Conservation (phyloP, 208 protist species). For the Vickermania ingenoplastis region DNA sequence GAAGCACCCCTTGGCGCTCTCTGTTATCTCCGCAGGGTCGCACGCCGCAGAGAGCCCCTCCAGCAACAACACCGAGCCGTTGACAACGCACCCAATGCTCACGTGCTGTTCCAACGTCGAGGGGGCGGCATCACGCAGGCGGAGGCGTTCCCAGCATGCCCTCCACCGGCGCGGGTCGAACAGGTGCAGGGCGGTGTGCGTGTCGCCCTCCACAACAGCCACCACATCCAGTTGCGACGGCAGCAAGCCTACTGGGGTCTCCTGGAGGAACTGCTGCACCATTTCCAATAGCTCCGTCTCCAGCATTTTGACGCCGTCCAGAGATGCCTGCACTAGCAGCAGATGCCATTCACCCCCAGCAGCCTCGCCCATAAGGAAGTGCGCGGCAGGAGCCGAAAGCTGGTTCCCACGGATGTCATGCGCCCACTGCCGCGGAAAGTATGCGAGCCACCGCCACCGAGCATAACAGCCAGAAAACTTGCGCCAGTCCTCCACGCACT, state of each 20-base stretch:
- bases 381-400: background rate
- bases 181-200: conserved; percentile 26
- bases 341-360: background rate
- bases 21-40: background rate
- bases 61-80: background rate
- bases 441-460: conserved; percentile 15
- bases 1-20: background rate
- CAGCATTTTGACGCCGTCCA: background rate
- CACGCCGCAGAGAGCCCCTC: background rate
- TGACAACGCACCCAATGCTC: background rate
- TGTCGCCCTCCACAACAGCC: conserved; percentile 21
- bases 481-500: background rate
- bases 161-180: conserved; percentile 9
- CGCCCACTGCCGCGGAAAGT: conserved; percentile 25
- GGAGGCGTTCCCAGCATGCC: background rate
- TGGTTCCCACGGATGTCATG: background rate
- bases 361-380: conserved; percentile 14
- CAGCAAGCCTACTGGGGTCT: conserved; percentile 9
- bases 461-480: conserved; percentile 9
- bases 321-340: background rate
- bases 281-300: conserved; percentile 13
- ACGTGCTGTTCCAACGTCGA: background rate
- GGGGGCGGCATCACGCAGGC: background rate
- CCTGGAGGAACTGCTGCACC: conserved; percentile 12
- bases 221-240: conserved; percentile 16